Conservation (phyloP, 345 rosid species). For the Gossypium thurberi region DNA sequence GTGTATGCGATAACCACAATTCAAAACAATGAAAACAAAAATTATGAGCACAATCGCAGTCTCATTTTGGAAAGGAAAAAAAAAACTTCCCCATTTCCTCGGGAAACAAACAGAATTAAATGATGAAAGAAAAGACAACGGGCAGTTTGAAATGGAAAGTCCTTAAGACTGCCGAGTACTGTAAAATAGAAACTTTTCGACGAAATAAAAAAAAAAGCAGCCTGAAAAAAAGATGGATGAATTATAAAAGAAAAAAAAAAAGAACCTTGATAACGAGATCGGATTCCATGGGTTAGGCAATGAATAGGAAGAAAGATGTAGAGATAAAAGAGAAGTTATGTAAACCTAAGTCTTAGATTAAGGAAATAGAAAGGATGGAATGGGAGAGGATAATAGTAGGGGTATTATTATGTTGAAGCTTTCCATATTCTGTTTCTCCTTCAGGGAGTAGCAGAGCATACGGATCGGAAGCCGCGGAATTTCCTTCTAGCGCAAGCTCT, state of each 20-base stretch:
- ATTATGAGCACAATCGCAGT: no score
- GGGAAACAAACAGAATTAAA: background rate
- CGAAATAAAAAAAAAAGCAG: no score
- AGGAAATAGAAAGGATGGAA: no score
- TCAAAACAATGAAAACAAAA: no score
- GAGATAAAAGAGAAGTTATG: no score
- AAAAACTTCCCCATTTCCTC: no score
- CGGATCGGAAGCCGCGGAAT: constrained; percentile 1
- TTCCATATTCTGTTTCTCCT: no score
- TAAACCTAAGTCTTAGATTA: constrained; percentile 10
- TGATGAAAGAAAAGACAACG: background rate
- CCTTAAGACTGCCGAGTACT: background rate
- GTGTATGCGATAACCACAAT: background rate
- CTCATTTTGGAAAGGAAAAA: no score
- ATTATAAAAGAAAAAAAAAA: background rate
- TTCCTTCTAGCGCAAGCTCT: background rate
- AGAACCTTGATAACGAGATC: constrained; percentile 54
- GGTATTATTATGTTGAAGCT: background rate
- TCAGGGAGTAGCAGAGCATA: no score
- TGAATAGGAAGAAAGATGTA: background rate
- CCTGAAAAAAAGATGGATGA: no score
- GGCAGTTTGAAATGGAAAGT: background rate
- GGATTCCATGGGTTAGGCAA: constrained; percentile 33
- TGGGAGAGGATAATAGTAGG: background rate
- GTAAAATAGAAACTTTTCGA: background rate